These are phyloP conservation scores for Neurospora sp. DNA, from an alignment of 495 filamentous ascomycete genomes.

Conservation along the genomic window DNA sequence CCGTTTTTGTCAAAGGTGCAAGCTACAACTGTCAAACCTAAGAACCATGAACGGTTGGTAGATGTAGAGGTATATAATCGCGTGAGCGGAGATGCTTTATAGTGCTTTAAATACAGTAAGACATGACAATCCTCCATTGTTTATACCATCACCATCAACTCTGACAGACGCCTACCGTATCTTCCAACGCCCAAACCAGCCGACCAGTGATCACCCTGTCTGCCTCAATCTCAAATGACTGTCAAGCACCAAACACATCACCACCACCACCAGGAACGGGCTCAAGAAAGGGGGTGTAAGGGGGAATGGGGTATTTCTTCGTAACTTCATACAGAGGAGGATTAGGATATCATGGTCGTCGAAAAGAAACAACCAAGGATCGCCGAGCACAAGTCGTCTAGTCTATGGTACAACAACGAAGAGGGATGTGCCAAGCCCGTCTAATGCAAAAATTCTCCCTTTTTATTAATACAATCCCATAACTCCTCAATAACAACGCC, in stretches of 20 bases:
- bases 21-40: not conserved
- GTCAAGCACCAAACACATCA: not conserved
- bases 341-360: conserved; percentile 2
- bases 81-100: not conserved
- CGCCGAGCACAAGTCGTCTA: conserved; percentile 14
- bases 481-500: not conserved
- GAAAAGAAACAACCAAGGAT: conserved; percentile 1
- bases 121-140: not conserved
- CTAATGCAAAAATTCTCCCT: conserved; percentile 12
- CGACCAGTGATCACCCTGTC: not conserved
- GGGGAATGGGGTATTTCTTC: not conserved
- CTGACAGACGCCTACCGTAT: not conserved
- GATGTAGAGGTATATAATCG: not conserved
- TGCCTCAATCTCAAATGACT: not conserved
- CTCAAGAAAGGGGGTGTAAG: not conserved
- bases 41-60: not conserved
- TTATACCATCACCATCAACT: not conserved
- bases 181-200: not conserved
- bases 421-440: conserved; percentile 10
- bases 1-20: not conserved
- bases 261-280: not conserved
- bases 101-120: not conserved
- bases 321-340: conserved; percentile 1
- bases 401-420: conserved; percentile 11
- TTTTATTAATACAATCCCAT: conserved; percentile 9